Evolutionary conservation across 805 yeast species (phyloP), one percentile per base, ranked within the genome.

Genomic region (Yarrowia keelungensis): DNA sequence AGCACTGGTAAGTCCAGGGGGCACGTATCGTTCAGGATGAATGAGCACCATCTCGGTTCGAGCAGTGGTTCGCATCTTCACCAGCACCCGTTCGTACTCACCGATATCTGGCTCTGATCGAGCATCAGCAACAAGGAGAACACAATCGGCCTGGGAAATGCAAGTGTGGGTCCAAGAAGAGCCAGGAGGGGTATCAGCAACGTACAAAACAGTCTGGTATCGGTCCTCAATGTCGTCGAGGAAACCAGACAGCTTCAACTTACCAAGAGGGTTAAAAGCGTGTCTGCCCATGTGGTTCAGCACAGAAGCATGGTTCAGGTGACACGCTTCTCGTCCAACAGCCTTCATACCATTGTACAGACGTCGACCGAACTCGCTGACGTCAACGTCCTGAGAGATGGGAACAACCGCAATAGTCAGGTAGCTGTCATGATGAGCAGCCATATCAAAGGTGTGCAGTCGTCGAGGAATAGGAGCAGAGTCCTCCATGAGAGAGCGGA

Each of bases 151-250:
- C 77, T 94, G 98, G 9, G 93, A 87, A 49, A 94, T 89, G 77
- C 98, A 95, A 0, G 97, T 91, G 9, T 86, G 84, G 0, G 97
- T 91, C 99, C 99, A 94, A 19, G 87, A 84, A 0, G 97, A 90
- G 72, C 87, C 87, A 1, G 89, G 86, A 0, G 90, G 83, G 0
- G 97, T 87, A 74, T 95, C 98, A 35, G 95, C 93, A 12, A 94
- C 87, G 75, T 94, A 95, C 1, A 94, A 86, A 4, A 95, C 89
- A n/a, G 92, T 89, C 72, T 94, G 91, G 76, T 88, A 91, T 71
- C 86, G 84, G 74, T 93, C 98, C 80, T 94, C 99, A 61, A 95
- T 81, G 72, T 92, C 97, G 0, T 97, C 90, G 75, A 94, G 89
- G 74, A 89, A 91, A 0, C 98, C 97, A 49, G 95, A 86, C 71